These are phyloP conservation scores for Dactylellina leptospora DNA, from an alignment of 2,329 filamentous ascomycete species.

Conservation along the genomic window DNA sequence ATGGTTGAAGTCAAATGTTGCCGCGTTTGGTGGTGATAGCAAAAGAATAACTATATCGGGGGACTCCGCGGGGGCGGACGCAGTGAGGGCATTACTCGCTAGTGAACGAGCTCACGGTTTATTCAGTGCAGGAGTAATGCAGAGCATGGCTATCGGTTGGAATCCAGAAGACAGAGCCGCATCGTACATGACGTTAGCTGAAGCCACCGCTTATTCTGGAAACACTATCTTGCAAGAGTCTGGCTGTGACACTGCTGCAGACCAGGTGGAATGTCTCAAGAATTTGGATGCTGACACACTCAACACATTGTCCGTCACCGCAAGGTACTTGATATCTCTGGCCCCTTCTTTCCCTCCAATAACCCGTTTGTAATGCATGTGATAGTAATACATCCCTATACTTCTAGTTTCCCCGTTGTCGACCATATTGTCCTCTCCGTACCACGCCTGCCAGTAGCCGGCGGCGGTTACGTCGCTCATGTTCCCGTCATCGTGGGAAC, in stretches of 20 bases:
- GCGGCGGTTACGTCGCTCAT: constrained; percentile 56
- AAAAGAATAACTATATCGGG: constrained; percentile 83
- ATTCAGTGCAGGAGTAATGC: constrained; percentile 8
- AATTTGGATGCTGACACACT: constrained; percentile 19
- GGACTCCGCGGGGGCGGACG: constrained; percentile 63
- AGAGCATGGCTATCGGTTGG: constrained; percentile 29
- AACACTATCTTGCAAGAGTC: constrained; percentile 19
- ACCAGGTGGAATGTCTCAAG: constrained; percentile 6
- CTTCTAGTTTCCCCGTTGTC: constrained; percentile 49
- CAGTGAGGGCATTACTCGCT: constrained; percentile 35
- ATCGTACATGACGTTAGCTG: constrained; percentile 28
- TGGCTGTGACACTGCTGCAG: constrained; percentile 6
- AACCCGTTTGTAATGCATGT: background rate
- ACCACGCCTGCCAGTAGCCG: constrained; percentile 58
- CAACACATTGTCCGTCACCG: background rate
- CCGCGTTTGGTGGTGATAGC: constrained; percentile 79
- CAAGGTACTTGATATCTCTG: background rate
- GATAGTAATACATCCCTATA: background rate
- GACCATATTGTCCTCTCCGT: constrained; percentile 58
- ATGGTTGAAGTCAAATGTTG: constrained; percentile 74
- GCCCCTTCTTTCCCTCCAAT: background rate
- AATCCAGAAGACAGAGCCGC: constrained; percentile 21
- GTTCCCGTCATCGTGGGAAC: constrained; percentile 60
- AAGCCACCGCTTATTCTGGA: constrained; percentile 14
- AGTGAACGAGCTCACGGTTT: constrained; percentile 27